Evolutionary conservation across 345 rosid species (phyloP).

Genomic region (Cardamine resedifolia): DNA sequence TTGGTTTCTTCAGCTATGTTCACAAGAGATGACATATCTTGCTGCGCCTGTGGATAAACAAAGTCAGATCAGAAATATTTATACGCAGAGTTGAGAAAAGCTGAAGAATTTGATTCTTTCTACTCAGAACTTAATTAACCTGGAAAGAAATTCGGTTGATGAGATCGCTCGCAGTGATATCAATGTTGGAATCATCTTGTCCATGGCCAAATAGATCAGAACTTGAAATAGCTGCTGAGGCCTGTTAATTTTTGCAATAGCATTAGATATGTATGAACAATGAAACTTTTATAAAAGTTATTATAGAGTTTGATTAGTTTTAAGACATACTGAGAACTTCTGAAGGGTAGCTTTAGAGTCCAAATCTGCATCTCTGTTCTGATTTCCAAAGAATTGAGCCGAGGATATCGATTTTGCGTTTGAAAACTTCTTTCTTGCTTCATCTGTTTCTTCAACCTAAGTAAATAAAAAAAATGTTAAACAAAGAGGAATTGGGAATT

Average conservation of each 20-base stretch:
- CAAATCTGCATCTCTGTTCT: conserved; percentile 47
- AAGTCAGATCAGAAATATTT: background rate
- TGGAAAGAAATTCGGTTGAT: conserved; percentile 86
- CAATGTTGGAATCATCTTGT: conserved; percentile 51
- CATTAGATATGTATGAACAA: background rate
- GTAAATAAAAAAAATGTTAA: background rate
- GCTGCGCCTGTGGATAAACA: conserved; percentile 63
- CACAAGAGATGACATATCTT: conserved; percentile 81
- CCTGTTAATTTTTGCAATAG: conserved; percentile 40
- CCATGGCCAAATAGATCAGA: conserved; percentile 83
- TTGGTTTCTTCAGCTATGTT: conserved; percentile 93
- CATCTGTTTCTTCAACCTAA: conserved; percentile 88
- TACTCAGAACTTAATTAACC: conserved; percentile 43
- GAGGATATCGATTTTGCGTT: conserved; percentile 98
- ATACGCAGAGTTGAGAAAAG: background rate
- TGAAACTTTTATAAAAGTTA: background rate
- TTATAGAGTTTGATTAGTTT: background rate
- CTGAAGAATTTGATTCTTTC: background rate
- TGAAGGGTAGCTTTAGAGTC: conserved; percentile 86
- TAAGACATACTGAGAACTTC: conserved; percentile 74
- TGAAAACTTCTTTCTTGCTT: conserved; percentile 94
- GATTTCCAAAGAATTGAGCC: conserved; percentile 86
- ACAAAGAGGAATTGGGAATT: background rate
- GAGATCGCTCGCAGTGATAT: conserved; percentile 81
- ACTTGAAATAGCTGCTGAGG: conserved; percentile 91